Base-by-base conservation (phyloP, 768 basidiomycete genomes). In the Serendipita sp. region DNA sequence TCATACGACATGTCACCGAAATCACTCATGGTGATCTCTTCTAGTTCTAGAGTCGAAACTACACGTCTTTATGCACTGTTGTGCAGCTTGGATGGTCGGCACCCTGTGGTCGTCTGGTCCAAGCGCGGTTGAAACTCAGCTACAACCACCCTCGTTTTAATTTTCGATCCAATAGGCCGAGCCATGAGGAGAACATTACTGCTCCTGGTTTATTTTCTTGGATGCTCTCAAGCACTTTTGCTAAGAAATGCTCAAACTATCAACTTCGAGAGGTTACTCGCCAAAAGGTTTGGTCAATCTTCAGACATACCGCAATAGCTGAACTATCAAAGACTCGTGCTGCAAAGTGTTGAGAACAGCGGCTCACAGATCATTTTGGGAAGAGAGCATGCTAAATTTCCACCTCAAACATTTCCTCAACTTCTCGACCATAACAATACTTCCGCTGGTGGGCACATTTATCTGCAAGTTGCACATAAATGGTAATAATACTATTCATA, bases 371-470 rank as follows among this genome's bases (percentile, higher is more conserved):
- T 28, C 28, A n/a, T 58, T n/a, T 31, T 58, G 7, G n/a, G 11
- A 44, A 48, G n/a, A 9, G 13, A 48, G 17, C 22, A 58, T 3
- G n/a, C 17, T n/a, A 53, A 65, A 44, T 69, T 67, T 33, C 60
- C 62, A 3, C 69, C 72, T 2, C 68, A 72, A 33, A 88, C 81
- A 76, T 94, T 95, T 74, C 72, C 78, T 62, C 93, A 97, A 69
- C 90, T 88, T 2, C 74, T 95, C 65, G 90, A 94, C 69, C 93
- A 97, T 70, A 74, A 78, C 65, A 75, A 75, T 38, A 70, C 75
- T 13, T 73, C 75, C 9, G 74, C 75, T 44, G 34, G 34, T 38
- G 14, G 34, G 34, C 1, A 5, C 4, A 5, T 38, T 14, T 38
- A 38, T 38, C 7, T 38, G 34, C 4, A 38, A 38, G 4, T 38